Conservation (phyloP, 2,329 filamentous ascomycete species). For the Emydomyces testavorans region DNA sequence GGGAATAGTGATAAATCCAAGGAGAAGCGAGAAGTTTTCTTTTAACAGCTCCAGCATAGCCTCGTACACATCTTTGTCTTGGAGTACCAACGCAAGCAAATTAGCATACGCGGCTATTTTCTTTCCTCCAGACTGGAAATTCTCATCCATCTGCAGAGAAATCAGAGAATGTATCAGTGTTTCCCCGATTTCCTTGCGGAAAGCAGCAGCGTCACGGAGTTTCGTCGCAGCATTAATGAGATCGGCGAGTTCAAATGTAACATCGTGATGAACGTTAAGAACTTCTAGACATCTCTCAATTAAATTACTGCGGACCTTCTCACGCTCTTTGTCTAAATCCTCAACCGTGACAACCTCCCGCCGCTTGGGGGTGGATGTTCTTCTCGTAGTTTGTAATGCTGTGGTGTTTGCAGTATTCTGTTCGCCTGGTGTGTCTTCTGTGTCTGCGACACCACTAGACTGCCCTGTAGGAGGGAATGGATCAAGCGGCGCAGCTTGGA, state of each 20-base stretch:
- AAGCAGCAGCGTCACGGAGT: slow-evolving; percentile 47
- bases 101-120: slow-evolving; percentile 89
- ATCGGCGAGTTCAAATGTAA: slow-evolving; percentile 83
- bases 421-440: slow-evolving; percentile 22
- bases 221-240: slow-evolving; percentile 65
- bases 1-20: slow-evolving; percentile 63
- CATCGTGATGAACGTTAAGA: slow-evolving; percentile 72
- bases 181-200: slow-evolving; percentile 62
- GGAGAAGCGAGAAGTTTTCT: slow-evolving; percentile 62
- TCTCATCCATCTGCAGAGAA: slow-evolving; percentile 48
- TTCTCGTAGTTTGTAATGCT: slow-evolving; percentile 17
- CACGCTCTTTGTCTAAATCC: slow-evolving; percentile 64
- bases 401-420: slow-evolving; percentile 18
- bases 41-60: slow-evolving; percentile 63
- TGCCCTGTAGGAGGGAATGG: not conserved
- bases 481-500: slow-evolving; percentile 12
- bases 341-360: slow-evolving; percentile 50
- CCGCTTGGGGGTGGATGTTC: slow-evolving; percentile 19
- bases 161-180: slow-evolving; percentile 77
- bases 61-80: slow-evolving; percentile 69
- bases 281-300: slow-evolving; percentile 87
- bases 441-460: slow-evolving; percentile 14
- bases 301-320: slow-evolving; percentile 59
- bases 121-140: slow-evolving; percentile 45
- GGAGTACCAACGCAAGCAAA: slow-evolving; percentile 74